phyloP scores from a whole-genome alignment of 164 flowering plant genomes.

The Vitis cinerea region DNA sequence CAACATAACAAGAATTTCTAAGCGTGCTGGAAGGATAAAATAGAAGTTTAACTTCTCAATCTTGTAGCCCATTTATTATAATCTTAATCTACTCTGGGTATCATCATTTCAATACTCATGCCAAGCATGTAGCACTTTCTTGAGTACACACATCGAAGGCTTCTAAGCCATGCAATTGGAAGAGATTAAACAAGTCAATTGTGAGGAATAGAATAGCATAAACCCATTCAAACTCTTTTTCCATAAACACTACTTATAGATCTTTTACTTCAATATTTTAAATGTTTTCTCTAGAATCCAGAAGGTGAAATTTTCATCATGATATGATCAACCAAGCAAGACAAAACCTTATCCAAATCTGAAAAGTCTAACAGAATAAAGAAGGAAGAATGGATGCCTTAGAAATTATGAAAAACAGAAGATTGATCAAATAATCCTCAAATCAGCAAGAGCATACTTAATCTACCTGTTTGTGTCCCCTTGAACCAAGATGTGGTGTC shows the following conservation, averaged over 20 bases:
- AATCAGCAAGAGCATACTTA: slow-evolving; percentile 3
- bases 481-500: slow-evolving; percentile 92
- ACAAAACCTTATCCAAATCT: neutral
- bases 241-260: neutral
- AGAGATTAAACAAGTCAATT: neutral
- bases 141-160: neutral
- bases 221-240: neutral
- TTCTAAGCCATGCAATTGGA: neutral
- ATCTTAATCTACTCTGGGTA: neutral
- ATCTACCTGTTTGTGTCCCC: slow-evolving; percentile 84
- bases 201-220: neutral
- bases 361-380: too few relatives aligned
- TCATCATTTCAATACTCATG: neutral
- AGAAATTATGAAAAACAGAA: too few relatives aligned
- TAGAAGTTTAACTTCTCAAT: neutral
- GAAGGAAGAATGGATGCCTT: too few relatives aligned
- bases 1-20: neutral
- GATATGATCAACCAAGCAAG: neutral
- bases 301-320: neutral
- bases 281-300: neutral
- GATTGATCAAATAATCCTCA: neutral
- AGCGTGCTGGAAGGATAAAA: too few relatives aligned
- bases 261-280: neutral
- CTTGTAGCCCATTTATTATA: neutral
- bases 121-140: neutral